These are phyloP conservation scores for Phytomonas francai DNA, from an alignment of 208 protist genomes.

Conservation along the genomic window DNA sequence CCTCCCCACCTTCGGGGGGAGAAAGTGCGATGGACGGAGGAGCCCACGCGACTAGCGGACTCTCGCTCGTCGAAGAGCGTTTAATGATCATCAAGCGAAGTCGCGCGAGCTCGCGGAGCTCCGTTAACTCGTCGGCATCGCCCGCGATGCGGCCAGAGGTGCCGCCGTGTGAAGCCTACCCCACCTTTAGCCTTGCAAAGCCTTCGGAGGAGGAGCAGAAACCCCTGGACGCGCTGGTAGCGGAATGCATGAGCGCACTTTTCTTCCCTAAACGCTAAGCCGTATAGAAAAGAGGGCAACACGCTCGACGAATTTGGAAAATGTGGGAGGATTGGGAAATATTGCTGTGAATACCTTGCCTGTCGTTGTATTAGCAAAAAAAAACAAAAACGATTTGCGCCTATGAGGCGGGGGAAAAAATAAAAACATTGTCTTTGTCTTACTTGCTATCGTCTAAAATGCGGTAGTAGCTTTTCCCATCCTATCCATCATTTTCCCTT, in stretches of 20 bases:
- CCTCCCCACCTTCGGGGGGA: not conserved
- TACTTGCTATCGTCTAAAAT: not conserved
- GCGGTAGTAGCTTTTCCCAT: not conserved
- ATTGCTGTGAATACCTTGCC: not conserved
- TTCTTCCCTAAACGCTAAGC: slow-evolving; percentile 27
- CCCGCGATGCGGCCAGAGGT: not conserved
- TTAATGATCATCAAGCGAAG: slow-evolving; percentile 72
- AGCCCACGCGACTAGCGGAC: not conserved
- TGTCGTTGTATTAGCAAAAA: not conserved
- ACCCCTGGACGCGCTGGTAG: slow-evolving; percentile 58
- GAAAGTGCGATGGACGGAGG: not conserved
- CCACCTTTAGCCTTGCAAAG: slow-evolving; percentile 40
- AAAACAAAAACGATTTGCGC: not conserved
- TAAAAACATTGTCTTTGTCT: not conserved
- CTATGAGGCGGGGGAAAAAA: not conserved
- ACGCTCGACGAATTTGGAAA: not conserved
- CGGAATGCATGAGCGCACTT: slow-evolving; percentile 54
- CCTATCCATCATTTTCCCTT: not conserved
- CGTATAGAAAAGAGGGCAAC: not conserved
- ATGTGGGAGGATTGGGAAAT: slow-evolving; percentile 1
- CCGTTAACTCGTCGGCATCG: slow-evolving; percentile 2
- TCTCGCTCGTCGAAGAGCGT: slow-evolving; percentile 48
- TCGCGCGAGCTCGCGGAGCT: slow-evolving; percentile 16
- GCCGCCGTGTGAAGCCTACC: slow-evolving; percentile 57
- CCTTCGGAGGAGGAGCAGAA: slow-evolving; percentile 68